Base-by-base conservation (phyloP, 2,329 filamentous ascomycete species). In the Aspergillus sp. region DNA sequence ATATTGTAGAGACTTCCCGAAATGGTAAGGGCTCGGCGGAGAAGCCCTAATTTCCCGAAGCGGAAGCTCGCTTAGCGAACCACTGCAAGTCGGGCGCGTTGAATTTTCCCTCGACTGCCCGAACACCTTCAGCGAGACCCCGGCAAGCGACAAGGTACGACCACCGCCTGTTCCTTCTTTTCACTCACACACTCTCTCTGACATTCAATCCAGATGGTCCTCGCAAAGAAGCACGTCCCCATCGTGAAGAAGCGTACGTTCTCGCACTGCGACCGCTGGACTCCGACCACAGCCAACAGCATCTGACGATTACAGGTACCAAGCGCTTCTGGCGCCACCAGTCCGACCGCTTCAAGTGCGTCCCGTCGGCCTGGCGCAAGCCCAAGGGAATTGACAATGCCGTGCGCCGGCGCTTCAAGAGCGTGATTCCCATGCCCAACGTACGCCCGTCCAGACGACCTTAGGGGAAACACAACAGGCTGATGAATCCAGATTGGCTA, bases 241-340 rank as follows among this genome's bases (percentile, higher is more conserved):
- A 98, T 98, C 78, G 85, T 98, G 66, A 98, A 98, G 86, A 98
- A 98, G 86, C 86, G 86, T 93, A 89, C 65, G 86, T 86, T 61
- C 52, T 10, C 19, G 26, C 14, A 16, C 26, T 15, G 14, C 13
- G 26, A 28, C 11, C 15, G 24, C 24, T 28, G 27, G 27, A 29
- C 29, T 11, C 15, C n/a, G 16, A 24, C 15, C n/a, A 15, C 12
- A 20, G 58, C 49, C 63, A 72, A 58, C 68, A 22, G 60, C 43
- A 49, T 52, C 55, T 62, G 54, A 65, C 53, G 44, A 45, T 29
- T 41, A 63, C 59, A 93, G 86, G 81, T 78, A 86, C 82, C 63
- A 86, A 88, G 78, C 78, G 75, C 73, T 98, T 96, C 82, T 80
- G 78, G 71, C 84, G 91, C 67, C 91, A 98, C 75, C 91, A 98